phyloP scores from a whole-genome alignment of 345 rosid species.

The Eutrema japonicum region DNA sequence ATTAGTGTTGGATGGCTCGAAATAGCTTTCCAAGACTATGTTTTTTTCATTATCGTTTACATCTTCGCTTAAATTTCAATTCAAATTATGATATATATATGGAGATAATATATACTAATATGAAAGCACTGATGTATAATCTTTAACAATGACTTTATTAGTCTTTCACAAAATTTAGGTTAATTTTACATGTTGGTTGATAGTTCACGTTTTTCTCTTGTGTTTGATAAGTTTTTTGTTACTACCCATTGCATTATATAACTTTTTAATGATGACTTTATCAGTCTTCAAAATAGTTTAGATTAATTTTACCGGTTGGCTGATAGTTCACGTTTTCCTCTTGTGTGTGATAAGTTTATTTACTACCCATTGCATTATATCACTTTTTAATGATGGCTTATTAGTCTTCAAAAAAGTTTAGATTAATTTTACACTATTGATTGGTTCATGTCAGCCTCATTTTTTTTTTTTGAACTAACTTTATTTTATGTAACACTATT shows the following conservation, averaged over 20 bases:
- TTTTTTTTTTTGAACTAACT: not conserved
- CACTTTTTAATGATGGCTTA: not conserved
- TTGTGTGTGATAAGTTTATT: not conserved
- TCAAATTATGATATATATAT: not conserved
- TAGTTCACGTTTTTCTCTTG: constrained; percentile 4
- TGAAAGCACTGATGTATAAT: not conserved
- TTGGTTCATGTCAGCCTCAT: not conserved
- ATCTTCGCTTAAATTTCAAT: not conserved
- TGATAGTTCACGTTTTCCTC: constrained; percentile 2
- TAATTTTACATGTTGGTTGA: not conserved
- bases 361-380: not conserved
- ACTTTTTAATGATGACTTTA: constrained; percentile 3
- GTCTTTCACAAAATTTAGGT: not conserved
- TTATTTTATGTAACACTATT: not conserved
- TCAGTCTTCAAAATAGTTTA: not conserved
- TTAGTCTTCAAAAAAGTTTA: not conserved
- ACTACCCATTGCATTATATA: not conserved
- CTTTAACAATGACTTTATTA: constrained; percentile 10
- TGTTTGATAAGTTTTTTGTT: not conserved
- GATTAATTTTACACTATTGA: not conserved
- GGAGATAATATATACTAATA: not conserved
- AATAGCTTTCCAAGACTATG: no score
- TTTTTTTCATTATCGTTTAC: not conserved
- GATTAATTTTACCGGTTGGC: constrained; percentile 3
- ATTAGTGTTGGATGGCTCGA: no score